Percentiles rank a stretch among this genome's conserved stretches.
Evolutionary conservation across 179 eudicot genomes (phyloP).

Genomic region (Monotropa hypopitys): DNA sequence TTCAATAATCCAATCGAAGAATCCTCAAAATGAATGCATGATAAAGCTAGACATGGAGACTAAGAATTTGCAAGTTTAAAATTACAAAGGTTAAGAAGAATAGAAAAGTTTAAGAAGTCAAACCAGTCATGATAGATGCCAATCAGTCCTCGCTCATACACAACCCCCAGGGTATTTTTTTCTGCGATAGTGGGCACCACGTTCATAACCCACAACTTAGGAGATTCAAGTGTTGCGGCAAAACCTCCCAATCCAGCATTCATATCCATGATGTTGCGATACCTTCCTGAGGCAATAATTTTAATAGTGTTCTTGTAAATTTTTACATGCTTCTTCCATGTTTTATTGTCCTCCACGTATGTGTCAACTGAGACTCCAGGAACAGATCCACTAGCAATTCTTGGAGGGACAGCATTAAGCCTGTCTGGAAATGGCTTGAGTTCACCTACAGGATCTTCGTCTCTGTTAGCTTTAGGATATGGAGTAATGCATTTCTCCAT

Average conservation of each 20-base stretch:
- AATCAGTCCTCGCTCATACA: slow-evolving; percentile 62
- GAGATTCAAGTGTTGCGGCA: slow-evolving; percentile 64
- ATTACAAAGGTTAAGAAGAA: no score
- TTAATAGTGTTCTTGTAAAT: slow-evolving; percentile 52
- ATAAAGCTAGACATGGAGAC: neutral
- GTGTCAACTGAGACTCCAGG: slow-evolving; percentile 45
- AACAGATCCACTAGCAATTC: slow-evolving; percentile 52
- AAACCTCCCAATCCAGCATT: slow-evolving; percentile 83
- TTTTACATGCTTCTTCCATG: slow-evolving; percentile 58
- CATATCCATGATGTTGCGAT: slow-evolving; percentile 85
- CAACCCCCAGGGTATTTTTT: slow-evolving; percentile 54
- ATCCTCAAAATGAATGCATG: neutral
- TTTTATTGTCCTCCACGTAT: slow-evolving; percentile 48
- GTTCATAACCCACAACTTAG: slow-evolving; percentile 79
- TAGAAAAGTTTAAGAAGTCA: slow-evolving; percentile 9
- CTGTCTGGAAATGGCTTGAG: slow-evolving; percentile 68
- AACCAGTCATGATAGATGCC: slow-evolving; percentile 90
- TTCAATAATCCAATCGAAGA: neutral
- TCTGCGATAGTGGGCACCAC: slow-evolving; percentile 64
- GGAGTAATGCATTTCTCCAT: slow-evolving; percentile 78
- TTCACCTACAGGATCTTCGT: slow-evolving; percentile 27
- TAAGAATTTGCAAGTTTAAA: neutral
- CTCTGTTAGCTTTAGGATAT: slow-evolving; percentile 23
- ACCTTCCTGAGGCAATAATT: slow-evolving; percentile 63
- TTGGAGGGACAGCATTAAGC: slow-evolving; percentile 52